Percentiles rank a stretch among this genome's conserved stretches.
Evolutionary conservation across 257 asterid species (phyloP).

Genomic region (Lantana camara): DNA sequence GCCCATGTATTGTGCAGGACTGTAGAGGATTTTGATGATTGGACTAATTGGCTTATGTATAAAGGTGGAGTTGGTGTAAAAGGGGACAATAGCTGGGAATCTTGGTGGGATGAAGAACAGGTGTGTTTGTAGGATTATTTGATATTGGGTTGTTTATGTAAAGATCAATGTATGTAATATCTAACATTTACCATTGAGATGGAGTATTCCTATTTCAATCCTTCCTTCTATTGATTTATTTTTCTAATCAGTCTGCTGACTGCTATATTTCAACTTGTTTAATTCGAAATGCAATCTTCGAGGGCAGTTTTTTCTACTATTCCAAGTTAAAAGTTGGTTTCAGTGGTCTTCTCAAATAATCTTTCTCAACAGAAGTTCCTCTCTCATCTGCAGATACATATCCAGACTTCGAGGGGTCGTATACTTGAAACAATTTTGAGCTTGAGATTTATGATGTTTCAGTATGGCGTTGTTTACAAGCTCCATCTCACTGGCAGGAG

Average conservation of each 20-base stretch:
- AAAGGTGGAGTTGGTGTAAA: constrained; percentile 98
- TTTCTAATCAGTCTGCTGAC: background rate
- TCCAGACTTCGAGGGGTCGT: constrained; percentile 92
- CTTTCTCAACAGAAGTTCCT: constrained; percentile 13
- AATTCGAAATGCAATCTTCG: background rate
- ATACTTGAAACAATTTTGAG: constrained; percentile 95
- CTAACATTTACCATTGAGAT: constrained; percentile 6
- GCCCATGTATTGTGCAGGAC: constrained; percentile 55
- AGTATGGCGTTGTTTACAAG: constrained; percentile 95
- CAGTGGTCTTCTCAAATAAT: background rate
- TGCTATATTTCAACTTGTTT: background rate
- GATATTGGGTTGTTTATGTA: constrained; percentile 5
- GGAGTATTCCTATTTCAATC: background rate
- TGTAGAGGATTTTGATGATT: constrained; percentile 98
- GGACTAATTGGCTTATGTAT: constrained; percentile 97
- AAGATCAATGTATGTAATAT: background rate
- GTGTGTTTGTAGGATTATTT: constrained; percentile 39
- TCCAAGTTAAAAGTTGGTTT: constrained; percentile 2
- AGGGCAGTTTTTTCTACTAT: background rate
- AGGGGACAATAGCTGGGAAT: constrained; percentile 98
- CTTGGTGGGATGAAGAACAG: constrained; percentile 99
- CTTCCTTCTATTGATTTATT: background rate
- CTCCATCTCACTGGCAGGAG: constrained; percentile 67
- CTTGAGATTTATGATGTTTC: constrained; percentile 87
- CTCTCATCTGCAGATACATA: constrained; percentile 68